Conservation (phyloP, 73 alveolate species). For the Paramecium octaurelia region DNA sequence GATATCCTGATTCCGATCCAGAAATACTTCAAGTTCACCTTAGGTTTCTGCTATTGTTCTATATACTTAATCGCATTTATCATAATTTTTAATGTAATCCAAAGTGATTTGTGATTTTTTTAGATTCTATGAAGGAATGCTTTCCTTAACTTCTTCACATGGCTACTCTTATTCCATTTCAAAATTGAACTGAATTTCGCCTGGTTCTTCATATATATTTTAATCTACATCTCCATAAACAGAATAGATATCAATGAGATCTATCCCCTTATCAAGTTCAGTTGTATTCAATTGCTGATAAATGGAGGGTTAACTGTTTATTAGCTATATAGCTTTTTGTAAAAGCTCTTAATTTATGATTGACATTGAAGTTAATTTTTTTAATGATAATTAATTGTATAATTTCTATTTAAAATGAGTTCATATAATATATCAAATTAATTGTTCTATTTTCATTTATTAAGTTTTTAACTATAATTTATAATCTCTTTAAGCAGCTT, state of each 20-base stretch:
- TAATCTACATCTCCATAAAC: constrained; percentile 2
- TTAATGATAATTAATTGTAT: neutral
- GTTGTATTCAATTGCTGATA: neutral
- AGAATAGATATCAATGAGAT: neutral
- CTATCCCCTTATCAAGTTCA: neutral
- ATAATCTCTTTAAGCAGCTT: constrained; percentile 40
- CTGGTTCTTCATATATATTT: constrained; percentile 10
- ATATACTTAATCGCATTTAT: neutral
- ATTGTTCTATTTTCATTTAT: neutral
- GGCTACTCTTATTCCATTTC: constrained; percentile 1
- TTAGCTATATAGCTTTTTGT: neutral
- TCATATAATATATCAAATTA: neutral
- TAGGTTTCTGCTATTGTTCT: neutral
- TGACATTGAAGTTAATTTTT: constrained; percentile 21
- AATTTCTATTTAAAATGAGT: neutral
- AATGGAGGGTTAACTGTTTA: neutral
- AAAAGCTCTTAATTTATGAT: neutral
- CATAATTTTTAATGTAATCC: neutral
- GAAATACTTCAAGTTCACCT: constrained; percentile 22
- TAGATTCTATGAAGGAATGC: neutral
- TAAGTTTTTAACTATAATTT: neutral
- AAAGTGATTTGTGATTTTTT: neutral
- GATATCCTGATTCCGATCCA: neutral
- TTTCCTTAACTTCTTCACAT: neutral
- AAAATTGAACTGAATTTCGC: neutral